Evolutionary conservation across 768 basidiomycete species (phyloP).

Genomic region (Tephrocybe sp.): DNA sequence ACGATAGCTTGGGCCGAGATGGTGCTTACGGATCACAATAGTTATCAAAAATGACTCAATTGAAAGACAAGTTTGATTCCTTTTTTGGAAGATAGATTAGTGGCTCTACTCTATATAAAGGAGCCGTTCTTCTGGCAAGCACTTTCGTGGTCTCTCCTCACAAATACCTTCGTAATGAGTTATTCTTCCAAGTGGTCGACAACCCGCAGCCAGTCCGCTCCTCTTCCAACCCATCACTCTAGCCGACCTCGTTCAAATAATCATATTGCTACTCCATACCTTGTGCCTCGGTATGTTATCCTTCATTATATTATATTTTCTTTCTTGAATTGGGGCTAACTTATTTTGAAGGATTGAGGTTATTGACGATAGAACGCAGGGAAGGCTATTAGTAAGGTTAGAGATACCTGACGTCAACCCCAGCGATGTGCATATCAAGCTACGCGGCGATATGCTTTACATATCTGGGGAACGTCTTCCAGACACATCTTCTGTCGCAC

Average conservation of each 20-base stretch:
- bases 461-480: constrained; percentile 31
- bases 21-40: too few species aligned
- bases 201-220: constrained; percentile 7
- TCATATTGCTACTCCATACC: constrained; percentile 1
- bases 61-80: too few species aligned
- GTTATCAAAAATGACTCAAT: too few species aligned
- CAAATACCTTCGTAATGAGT: constrained; percentile 1
- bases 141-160: not conserved
- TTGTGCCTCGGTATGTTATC: constrained; percentile 18
- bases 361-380: constrained; percentile 33
- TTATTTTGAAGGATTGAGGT: constrained; percentile 34
- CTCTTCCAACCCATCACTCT: not conserved
- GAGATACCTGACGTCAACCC: constrained; percentile 45
- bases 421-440: constrained; percentile 29
- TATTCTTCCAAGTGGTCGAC: not conserved
- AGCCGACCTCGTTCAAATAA: constrained; percentile 4
- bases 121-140: not conserved
- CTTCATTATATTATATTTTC: not conserved
- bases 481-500: constrained; percentile 9
- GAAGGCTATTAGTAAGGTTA: constrained; percentile 33
- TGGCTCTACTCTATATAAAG: not conserved
- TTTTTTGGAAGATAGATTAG: too few species aligned
- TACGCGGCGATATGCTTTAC: constrained; percentile 31
- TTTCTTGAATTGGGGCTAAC: constrained; percentile 2
- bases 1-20: too few species aligned